These are phyloP conservation scores for Citrus sinensis DNA, from an alignment of 345 rosid genomes.

Conservation along the genomic window DNA sequence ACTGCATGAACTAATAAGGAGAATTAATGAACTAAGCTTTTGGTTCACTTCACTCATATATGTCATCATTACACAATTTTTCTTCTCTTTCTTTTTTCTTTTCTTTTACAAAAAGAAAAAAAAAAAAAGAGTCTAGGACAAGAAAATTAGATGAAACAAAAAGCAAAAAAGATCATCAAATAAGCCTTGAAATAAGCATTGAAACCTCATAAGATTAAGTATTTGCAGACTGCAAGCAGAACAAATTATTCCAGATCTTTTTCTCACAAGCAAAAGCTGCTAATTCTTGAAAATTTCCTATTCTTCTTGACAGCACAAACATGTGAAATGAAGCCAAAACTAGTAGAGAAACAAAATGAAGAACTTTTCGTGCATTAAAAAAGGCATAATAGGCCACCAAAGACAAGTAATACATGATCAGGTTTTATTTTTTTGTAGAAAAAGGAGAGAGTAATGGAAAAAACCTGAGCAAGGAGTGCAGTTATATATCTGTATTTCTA, in stretches of 20 bases:
- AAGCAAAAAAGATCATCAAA: background rate
- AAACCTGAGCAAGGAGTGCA: background rate
- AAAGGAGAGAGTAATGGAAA: background rate
- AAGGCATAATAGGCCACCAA: constrained; percentile 30
- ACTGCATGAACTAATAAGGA: no score
- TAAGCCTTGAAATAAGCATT: background rate
- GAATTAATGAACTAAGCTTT: background rate
- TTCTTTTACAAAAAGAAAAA: no score
- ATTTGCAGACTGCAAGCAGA: constrained; percentile 8
- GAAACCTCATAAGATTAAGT: background rate
- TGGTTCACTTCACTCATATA: background rate
- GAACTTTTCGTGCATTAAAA: constrained; percentile 15
- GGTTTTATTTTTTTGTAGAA: background rate
- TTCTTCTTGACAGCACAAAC: constrained; percentile 1
- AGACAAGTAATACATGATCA: constrained; percentile 20
- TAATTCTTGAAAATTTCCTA: background rate
- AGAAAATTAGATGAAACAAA: background rate
- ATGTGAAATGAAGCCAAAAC: constrained; percentile 17
- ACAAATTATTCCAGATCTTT: background rate
- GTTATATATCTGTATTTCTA: background rate
- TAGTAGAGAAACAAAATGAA: constrained; percentile 19
- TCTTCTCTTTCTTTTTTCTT: no score
- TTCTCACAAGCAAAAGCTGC: constrained; percentile 11
- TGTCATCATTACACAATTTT: background rate
- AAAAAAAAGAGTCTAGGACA: background rate